Evolutionary conservation across 2,329 filamentous ascomycete species (phyloP), one percentile per base, ranked within the genome.

Genomic region (Pseudodiploospora longispora): DNA sequence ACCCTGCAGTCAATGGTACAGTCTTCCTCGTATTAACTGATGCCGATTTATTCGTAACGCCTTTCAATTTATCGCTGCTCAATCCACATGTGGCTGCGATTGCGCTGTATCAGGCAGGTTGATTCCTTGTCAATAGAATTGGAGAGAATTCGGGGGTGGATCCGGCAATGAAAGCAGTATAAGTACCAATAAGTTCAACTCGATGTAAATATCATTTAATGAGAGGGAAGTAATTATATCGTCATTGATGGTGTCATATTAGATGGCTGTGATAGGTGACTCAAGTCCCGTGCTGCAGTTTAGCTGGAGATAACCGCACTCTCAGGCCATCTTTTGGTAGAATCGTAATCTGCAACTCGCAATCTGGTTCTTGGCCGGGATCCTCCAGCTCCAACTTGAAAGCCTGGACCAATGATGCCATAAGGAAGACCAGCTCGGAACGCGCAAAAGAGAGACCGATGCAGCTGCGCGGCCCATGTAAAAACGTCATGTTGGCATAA

Each of bases 1-100:
- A 89, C 44, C 82, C 82, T 1, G 76, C 78, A 2, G 71, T 85
- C 41, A 93, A 93, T 52, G 83, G 78, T 0, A 93, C 87, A 4
- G 84, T 89, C 64, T 93, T 91, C 58, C 67, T 94, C 38, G 83
- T 80, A 0, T 58, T 95, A 8, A 91, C 86, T 0, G 86, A 91
- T 54, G 59, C 62, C 0, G 75, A 89, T 51, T 52, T 82, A 0
- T 80, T 70, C 48, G 72, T 90, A 3, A 90, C 86, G 6, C 83
- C 86, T 0, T 91, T 87, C 63, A 93, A 93, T 58, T 47, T 91
- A 47, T 76, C 70, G 27, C 72, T 78, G 71, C 70, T 91, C 19
- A 91, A 93, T 51, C 80, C 85, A 0, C 85, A 89, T 54, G 82
- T 93, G 32, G 77, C 79, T 44, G 86, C 87, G 27, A 70, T 89